Percentiles rank a stretch among this genome's conserved stretches.
Evolutionary conservation across 2,329 filamentous ascomycete species (phyloP).

Genomic region (Geosmithia morbida): DNA sequence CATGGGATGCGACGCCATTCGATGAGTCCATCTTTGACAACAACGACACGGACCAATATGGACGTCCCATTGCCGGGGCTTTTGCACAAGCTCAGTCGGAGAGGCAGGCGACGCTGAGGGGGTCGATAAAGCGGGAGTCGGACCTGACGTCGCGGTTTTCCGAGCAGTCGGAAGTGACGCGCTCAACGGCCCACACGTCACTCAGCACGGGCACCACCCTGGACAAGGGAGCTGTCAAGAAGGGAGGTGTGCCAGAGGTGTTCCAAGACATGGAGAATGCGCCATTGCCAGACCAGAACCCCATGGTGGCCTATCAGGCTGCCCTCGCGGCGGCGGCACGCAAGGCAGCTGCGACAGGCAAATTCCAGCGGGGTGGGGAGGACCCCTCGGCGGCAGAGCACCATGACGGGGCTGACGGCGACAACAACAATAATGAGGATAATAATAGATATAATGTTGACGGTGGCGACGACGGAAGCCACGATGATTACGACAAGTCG

Average conservation of each 20-base stretch:
- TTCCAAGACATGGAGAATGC: slow-evolving; percentile 1
- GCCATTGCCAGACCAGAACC: slow-evolving; percentile 5
- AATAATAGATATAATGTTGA: background rate
- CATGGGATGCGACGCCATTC: slow-evolving; percentile 42
- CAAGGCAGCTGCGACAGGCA: slow-evolving; percentile 59
- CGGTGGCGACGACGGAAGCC: background rate
- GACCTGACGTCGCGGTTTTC: slow-evolving; percentile 30
- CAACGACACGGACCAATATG: slow-evolving; percentile 48
- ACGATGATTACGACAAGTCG: background rate
- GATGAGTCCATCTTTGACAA: slow-evolving; percentile 64
- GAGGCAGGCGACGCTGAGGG: slow-evolving; percentile 17
- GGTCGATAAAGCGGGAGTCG: slow-evolving; percentile 25
- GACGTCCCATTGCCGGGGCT: slow-evolving; percentile 42
- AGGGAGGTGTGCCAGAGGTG: slow-evolving; percentile 4
- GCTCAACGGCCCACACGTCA: slow-evolving; percentile 39
- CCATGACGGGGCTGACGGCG: background rate
- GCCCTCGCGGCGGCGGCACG: slow-evolving; percentile 72
- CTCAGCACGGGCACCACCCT: slow-evolving; percentile 16
- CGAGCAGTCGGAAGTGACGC: slow-evolving; percentile 24
- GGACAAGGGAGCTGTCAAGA: background rate
- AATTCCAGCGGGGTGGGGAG: slow-evolving; percentile 45
- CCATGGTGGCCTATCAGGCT: slow-evolving; percentile 59
- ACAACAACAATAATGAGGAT: background rate
- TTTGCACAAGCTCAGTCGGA: slow-evolving; percentile 38
- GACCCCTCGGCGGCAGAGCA: slow-evolving; percentile 20